phyloP scores from a whole-genome alignment of 306 rosid species.

The Gastrolobium bilobum region DNA sequence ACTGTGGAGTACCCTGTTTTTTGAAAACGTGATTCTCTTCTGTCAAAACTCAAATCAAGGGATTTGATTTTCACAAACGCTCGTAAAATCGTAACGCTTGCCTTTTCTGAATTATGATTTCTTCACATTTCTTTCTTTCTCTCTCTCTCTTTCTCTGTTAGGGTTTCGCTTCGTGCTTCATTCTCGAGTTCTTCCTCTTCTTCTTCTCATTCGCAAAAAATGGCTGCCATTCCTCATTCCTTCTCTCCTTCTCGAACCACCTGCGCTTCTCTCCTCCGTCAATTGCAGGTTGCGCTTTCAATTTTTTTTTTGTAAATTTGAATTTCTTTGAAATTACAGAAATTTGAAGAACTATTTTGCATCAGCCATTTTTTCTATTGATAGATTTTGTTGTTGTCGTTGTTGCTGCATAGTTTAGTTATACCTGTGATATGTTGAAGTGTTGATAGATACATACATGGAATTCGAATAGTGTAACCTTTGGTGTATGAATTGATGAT shows the following conservation, averaged over 20 bases:
- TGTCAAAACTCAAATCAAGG: conserved; percentile 43
- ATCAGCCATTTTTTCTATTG: no score
- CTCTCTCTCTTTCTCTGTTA: conserved; percentile 2
- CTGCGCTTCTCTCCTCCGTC: conserved; percentile 89
- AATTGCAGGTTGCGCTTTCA: conserved; percentile 71
- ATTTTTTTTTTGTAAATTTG: not conserved
- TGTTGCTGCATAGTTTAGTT: not conserved
- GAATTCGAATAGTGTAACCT: not conserved
- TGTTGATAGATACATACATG: not conserved
- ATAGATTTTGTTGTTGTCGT: not conserved
- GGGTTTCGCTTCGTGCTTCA: conserved; percentile 36
- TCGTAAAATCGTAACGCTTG: conserved; percentile 38
- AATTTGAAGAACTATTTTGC: no score
- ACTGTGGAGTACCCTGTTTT: conserved; percentile 26
- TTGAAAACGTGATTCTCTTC: not conserved
- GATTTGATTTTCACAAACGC: conserved; percentile 41
- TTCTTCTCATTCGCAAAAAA: conserved; percentile 39
- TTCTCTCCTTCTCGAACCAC: conserved; percentile 87
- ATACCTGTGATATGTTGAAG: not conserved
- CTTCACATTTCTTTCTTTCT: not conserved
- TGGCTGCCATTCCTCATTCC: conserved; percentile 58
- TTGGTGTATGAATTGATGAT: conserved; percentile 30
- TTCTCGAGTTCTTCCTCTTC: not conserved
- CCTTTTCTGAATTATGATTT: conserved; percentile 35
- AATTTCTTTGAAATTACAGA: no score